These are phyloP conservation scores for Cardamine resedifolia DNA, from an alignment of 345 rosid genomes.

Conservation along the genomic window DNA sequence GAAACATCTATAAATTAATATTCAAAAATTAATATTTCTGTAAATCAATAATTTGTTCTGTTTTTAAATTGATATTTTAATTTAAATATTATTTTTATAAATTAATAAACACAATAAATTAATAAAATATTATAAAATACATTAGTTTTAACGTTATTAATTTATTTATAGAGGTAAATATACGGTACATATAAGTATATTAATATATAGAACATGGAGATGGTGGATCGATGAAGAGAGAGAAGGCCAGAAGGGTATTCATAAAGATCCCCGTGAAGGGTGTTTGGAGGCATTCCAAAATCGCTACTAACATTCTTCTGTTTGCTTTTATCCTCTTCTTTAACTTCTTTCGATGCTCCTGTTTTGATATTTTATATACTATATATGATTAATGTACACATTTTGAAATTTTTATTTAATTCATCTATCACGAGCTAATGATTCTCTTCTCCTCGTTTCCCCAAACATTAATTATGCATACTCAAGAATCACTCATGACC, in stretches of 20 bases:
- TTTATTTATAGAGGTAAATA: no score
- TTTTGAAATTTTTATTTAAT: not conserved
- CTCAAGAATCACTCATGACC: conserved; percentile 12
- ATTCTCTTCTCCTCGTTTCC: conserved; percentile 15
- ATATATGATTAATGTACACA: not conserved
- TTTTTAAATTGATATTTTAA: no score
- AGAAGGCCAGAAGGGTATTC: conserved; percentile 13
- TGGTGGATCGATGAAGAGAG: conserved; percentile 16
- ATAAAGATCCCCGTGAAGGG: conserved; percentile 51
- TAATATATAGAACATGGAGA: not conserved
- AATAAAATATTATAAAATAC: no score
- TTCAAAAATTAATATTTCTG: no score
- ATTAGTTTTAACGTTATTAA: no score
- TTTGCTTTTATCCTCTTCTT: conserved; percentile 42
- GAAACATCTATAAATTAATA: no score
- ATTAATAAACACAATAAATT: no score
- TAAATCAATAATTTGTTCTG: no score
- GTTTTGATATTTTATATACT: not conserved
- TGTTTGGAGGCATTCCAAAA: conserved; percentile 55
- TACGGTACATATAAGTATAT: not conserved
- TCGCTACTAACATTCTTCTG: conserved; percentile 49
- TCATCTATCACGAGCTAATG: conserved; percentile 20
- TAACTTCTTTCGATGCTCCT: conserved; percentile 44
- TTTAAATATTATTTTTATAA: no score
- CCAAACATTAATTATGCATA: not conserved